phyloP scores from a whole-genome alignment of 129 eudicot genomes.

The Flaveria robusta region DNA sequence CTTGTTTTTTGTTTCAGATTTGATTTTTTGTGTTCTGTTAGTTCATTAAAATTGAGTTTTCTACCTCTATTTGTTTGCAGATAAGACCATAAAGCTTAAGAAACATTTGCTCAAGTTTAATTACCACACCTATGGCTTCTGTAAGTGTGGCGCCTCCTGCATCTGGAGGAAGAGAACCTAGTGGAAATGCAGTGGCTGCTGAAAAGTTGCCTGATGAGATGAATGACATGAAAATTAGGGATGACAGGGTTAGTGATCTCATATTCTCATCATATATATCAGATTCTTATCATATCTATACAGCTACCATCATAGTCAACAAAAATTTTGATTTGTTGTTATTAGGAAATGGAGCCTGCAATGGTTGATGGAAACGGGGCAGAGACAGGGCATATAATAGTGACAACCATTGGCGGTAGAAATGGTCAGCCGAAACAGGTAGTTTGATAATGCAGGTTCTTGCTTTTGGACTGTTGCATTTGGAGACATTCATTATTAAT shows the following conservation, averaged over 20 bases:
- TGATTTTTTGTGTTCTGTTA: neutral
- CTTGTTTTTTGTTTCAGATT: conserved; percentile 7
- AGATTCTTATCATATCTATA: neutral
- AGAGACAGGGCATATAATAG: conserved; percentile 94
- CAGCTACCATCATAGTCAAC: neutral
- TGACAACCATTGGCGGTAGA: conserved; percentile 91
- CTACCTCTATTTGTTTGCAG: conserved; percentile 18
- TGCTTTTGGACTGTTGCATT: neutral
- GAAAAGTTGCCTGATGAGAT: conserved; percentile 78
- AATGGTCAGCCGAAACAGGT: conserved; percentile 95
- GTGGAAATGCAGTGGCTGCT: conserved; percentile 48
- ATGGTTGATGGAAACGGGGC: conserved; percentile 85
- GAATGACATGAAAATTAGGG: conserved; percentile 85
- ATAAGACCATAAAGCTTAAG: neutral
- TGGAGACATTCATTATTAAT: neutral
- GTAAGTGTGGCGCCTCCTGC: conserved; percentile 58
- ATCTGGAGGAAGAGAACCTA: conserved; percentile 58
- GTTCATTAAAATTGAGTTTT: neutral
- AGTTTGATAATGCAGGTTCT: conserved; percentile 9
- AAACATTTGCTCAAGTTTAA: neutral
- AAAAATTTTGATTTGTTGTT: neutral
- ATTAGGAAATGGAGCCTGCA: conserved; percentile 86
- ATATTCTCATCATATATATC: neutral
- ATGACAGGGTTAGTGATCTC: conserved; percentile 61
- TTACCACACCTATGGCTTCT: conserved; percentile 57